These are phyloP conservation scores for Cyberlindnera galapagoensis DNA, from an alignment of 805 yeast species.

Conservation along the genomic window DNA sequence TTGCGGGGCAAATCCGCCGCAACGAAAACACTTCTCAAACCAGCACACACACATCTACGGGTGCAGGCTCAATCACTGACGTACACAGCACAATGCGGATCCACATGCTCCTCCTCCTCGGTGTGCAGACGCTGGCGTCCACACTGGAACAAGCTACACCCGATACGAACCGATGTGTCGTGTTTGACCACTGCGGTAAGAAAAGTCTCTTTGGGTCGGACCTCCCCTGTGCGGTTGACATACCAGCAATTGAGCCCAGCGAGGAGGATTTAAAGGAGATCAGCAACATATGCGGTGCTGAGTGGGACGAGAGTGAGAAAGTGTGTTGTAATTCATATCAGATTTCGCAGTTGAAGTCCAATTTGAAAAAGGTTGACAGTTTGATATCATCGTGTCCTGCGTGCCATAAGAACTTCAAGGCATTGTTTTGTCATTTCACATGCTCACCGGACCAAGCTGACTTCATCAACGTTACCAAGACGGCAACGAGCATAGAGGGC, in stretches of 20 bases:
- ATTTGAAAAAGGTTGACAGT: constrained; percentile 69
- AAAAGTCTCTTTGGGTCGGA: constrained; percentile 69
- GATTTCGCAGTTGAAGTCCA: constrained; percentile 44
- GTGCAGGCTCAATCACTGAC: too few relatives aligned
- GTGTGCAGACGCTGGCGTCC: too few relatives aligned
- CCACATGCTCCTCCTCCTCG: too few relatives aligned
- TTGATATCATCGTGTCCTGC: constrained; percentile 91
- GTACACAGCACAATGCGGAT: too few relatives aligned
- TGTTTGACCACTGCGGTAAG: constrained; percentile 62
- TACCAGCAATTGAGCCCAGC: constrained; percentile 41
- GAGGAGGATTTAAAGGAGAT: constrained; percentile 38
- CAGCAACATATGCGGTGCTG: constrained; percentile 63
- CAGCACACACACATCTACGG: too few relatives aligned
- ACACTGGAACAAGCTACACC: constrained; percentile 1
- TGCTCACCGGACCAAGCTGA: constrained; percentile 80
- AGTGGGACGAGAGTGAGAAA: constrained; percentile 39
- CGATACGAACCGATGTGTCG: constrained; percentile 24
- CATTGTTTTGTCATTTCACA: constrained; percentile 80
- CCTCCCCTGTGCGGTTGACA: constrained; percentile 69
- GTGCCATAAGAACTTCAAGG: constrained; percentile 77
- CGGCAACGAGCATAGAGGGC: constrained; percentile 39
- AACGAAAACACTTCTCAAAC: too few relatives aligned
- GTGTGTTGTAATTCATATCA: constrained; percentile 74
- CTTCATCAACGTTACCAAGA: constrained; percentile 62
- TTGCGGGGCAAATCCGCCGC: too few relatives aligned